phyloP scores from a whole-genome alignment of 2,329 filamentous ascomycete genomes.

The Talaromyces funiculosus region DNA sequence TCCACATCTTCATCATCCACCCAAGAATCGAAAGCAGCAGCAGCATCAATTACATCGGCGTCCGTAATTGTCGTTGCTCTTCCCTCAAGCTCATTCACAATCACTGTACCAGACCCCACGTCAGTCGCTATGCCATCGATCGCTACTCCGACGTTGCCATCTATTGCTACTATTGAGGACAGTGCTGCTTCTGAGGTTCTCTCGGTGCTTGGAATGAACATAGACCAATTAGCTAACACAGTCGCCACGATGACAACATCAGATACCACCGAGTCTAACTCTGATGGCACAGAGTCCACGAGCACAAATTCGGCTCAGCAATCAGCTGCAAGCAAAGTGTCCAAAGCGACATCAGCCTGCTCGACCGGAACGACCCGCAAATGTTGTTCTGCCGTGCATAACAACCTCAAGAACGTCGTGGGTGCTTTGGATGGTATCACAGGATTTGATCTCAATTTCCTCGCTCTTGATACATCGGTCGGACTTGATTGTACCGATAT shows the following conservation, averaged over 20 bases:
- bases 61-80: slow-evolving; percentile 2
- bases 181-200: not conserved
- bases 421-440: not conserved
- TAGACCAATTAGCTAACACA: not conserved
- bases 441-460: not conserved
- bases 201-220: not conserved
- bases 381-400: slow-evolving; percentile 10
- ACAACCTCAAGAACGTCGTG: not conserved
- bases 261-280: not conserved
- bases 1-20: not conserved
- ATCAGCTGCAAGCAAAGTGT: not conserved
- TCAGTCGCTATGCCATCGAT: slow-evolving; percentile 2
- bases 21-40: not conserved
- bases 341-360: not conserved
- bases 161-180: not conserved
- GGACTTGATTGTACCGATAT: slow-evolving; percentile 5
- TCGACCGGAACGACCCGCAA: not conserved
- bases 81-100: slow-evolving; percentile 2
- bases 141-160: not conserved
- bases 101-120: not conserved
- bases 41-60: not conserved
- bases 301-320: not conserved
- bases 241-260: not conserved
- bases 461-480: not conserved
- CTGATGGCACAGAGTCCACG: not conserved